Conservation (phyloP, 305 asterid species). For the Solanum hybrid region DNA sequence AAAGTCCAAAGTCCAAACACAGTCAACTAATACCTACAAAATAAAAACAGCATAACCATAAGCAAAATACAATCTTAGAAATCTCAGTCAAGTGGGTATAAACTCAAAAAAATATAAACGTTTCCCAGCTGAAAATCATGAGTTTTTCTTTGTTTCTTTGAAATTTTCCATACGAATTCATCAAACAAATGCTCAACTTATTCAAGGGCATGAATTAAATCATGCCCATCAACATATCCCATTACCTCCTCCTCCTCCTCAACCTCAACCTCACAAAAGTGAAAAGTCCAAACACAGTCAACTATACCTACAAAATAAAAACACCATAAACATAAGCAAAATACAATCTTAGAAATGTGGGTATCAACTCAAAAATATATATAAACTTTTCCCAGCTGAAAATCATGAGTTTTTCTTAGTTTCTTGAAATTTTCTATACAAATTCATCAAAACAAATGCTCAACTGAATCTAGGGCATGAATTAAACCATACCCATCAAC, state of each 20-base stretch:
- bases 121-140: background rate
- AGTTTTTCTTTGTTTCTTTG: background rate
- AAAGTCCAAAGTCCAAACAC: background rate
- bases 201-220: background rate
- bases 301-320: background rate
- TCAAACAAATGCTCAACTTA: background rate
- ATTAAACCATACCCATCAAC: background rate
- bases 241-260: background rate
- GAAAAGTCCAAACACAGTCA: background rate
- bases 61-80: background rate
- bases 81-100: background rate
- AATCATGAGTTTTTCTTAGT: background rate
- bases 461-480: background rate
- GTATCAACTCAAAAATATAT: background rate
- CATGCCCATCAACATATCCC: slow-evolving; percentile 1
- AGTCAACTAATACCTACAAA: background rate
- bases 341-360: background rate
- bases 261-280: background rate
- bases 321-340: background rate
- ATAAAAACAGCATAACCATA: background rate
- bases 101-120: background rate
- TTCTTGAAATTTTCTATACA: background rate
- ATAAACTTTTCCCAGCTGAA: background rate
- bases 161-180: background rate
- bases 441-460: background rate